A percentile compares a stretch with the other conserved stretches of the same genome.
These are phyloP conservation scores for Ophioceras dolichostomum DNA, from an alignment of 2,329 filamentous ascomycete genomes.

Conservation along the genomic window DNA sequence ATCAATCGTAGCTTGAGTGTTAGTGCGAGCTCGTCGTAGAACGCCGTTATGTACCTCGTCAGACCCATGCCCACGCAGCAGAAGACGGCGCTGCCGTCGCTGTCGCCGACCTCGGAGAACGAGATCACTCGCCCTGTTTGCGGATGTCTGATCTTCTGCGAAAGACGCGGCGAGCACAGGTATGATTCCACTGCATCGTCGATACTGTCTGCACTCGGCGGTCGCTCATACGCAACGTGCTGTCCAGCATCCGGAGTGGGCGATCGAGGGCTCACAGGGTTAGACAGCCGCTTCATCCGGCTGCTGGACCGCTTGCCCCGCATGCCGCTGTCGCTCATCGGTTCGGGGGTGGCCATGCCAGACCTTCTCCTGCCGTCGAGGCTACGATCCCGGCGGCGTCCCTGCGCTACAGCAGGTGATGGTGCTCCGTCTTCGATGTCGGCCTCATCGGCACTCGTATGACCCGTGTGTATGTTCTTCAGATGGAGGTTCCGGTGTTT, in stretches of 20 bases:
- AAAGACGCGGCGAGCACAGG: slow-evolving; percentile 69
- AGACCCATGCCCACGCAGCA: slow-evolving; percentile 97
- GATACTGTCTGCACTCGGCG: slow-evolving; percentile 71
- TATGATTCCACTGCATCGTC: slow-evolving; percentile 82
- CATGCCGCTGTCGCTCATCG: slow-evolving; percentile 22
- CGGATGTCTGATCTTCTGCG: slow-evolving; percentile 77
- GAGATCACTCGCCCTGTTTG: slow-evolving; percentile 80
- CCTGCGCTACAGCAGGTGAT: slow-evolving; percentile 54
- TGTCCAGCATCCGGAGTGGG: slow-evolving; percentile 14
- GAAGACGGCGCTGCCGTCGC: slow-evolving; percentile 82
- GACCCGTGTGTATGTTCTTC: background rate
- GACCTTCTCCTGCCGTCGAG: slow-evolving; percentile 33
- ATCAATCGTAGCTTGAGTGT: slow-evolving; percentile 84
- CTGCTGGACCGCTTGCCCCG: slow-evolving; percentile 43
- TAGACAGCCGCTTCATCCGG: slow-evolving; percentile 44
- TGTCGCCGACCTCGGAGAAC: slow-evolving; percentile 92
- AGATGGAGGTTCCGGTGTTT: background rate
- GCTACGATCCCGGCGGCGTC: slow-evolving; percentile 36
- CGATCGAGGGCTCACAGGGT: slow-evolving; percentile 7
- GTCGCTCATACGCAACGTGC: slow-evolving; percentile 52
- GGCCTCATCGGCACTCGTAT: slow-evolving; percentile 12
- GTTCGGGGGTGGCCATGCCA: slow-evolving; percentile 35
- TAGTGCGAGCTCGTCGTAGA: slow-evolving; percentile 89
- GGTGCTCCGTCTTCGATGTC: slow-evolving; percentile 53
- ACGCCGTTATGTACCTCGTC: slow-evolving; percentile 89